Evolutionary conservation across 208 protist species (phyloP).

Genomic region (Crithidia brevicula): DNA sequence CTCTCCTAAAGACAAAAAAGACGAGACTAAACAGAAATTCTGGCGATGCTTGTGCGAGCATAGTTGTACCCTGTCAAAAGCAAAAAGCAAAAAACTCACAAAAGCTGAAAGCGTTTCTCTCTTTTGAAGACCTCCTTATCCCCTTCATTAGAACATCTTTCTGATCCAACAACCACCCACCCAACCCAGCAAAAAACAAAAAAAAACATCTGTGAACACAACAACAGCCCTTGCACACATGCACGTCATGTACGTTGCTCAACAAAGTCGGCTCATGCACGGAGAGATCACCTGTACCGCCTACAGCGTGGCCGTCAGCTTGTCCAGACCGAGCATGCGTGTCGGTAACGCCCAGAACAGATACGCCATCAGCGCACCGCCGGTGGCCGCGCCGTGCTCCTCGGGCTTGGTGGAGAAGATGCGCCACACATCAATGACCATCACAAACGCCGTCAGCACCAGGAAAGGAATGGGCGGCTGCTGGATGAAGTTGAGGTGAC

Average conservation of each 20-base stretch:
- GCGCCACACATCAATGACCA: conserved; percentile 91
- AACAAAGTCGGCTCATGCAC: too few species aligned
- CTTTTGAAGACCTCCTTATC: too few species aligned
- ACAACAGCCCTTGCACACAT: too few species aligned
- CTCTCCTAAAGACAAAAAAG: too few species aligned
- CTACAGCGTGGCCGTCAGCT: conserved; percentile 82
- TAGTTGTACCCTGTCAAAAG: too few species aligned
- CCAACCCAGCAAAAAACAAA: not conserved
- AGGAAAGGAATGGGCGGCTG: conserved; percentile 90
- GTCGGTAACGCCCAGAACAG: conserved; percentile 89
- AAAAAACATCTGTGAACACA: too few species aligned
- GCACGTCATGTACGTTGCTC: too few species aligned
- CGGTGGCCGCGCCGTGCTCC: conserved; percentile 86
- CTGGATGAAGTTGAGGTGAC: conserved; percentile 91
- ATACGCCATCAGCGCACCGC: conserved; percentile 87
- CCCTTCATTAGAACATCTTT: too few species aligned
- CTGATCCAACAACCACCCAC: not conserved
- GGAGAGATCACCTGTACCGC: not conserved
- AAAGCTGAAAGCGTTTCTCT: too few species aligned
- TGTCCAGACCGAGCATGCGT: conserved; percentile 83
- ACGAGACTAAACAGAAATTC: too few species aligned
- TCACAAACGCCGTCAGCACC: conserved; percentile 87
- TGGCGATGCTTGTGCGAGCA: too few species aligned
- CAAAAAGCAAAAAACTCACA: too few species aligned
- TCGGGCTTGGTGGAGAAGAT: conserved; percentile 84